phyloP scores from a whole-genome alignment of 495 filamentous ascomycete genomes.

The Lepraria neglecta region DNA sequence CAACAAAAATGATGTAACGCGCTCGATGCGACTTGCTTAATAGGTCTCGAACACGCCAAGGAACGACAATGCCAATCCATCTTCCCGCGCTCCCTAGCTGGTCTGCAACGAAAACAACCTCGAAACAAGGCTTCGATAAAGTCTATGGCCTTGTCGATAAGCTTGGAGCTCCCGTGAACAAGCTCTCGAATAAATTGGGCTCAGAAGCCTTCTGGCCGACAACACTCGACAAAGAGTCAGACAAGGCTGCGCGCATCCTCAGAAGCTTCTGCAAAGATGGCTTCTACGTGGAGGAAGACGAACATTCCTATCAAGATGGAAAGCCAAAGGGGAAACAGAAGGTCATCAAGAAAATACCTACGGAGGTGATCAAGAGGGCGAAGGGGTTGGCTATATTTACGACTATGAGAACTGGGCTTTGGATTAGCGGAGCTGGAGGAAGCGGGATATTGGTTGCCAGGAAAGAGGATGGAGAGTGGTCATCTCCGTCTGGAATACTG shows the following conservation, averaged over 20 bases:
- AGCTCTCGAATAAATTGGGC: constrained; percentile 64
- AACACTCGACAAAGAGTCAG: constrained; percentile 69
- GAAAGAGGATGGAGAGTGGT: constrained; percentile 73
- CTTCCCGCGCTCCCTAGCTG: constrained; percentile 25
- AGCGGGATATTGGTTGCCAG: constrained; percentile 76
- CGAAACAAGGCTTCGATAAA: constrained; percentile 51
- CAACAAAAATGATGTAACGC: not conserved
- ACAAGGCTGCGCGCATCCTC: constrained; percentile 76
- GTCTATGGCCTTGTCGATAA: constrained; percentile 49
- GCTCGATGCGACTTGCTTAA: not conserved
- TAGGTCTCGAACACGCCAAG: constrained; percentile 5
- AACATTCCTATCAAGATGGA: constrained; percentile 20
- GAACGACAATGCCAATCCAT: constrained; percentile 22
- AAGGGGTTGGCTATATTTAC: constrained; percentile 88
- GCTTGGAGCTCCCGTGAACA: constrained; percentile 64
- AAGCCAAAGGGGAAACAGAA: constrained; percentile 59
- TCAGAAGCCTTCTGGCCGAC: constrained; percentile 79
- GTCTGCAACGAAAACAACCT: constrained; percentile 30
- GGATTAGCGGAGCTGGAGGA: constrained; percentile 81
- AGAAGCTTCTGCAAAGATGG: constrained; percentile 73
- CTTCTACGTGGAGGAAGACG: constrained; percentile 46
- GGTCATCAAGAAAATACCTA: constrained; percentile 76
- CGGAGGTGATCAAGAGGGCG: constrained; percentile 72
- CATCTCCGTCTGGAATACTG: constrained; percentile 78
- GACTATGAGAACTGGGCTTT: constrained; percentile 85